Base-by-base conservation (phyloP, 176 grass and related monocot genomes). In the Rhynchospora breviuscula region DNA sequence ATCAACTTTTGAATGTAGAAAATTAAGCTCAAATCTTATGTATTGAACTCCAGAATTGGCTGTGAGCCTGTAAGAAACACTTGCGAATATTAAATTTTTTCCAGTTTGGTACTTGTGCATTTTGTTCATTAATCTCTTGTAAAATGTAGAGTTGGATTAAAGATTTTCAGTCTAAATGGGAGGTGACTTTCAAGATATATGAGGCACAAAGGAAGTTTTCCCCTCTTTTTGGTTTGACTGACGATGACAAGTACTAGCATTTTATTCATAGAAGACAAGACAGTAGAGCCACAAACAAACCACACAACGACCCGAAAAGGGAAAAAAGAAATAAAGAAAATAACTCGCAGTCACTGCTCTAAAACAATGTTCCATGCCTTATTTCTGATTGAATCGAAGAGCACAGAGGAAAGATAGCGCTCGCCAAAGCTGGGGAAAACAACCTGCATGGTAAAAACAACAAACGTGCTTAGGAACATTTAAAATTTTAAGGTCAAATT, bases 341-440 rank as follows among this genome's bases (percentile, higher is more conserved):
- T 0, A 22, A 0, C 0, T 43, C 12, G 18, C 29, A 35, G 53
- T 68, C 18, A 82, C 3, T 45, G 62, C 60, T 82, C 62, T 31
- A 82, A 82, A 31, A 82, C 80, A 62, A 82, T 82, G 35, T 54
- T 67, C 44, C 67, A 62, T 18, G 80, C 80, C 80, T 82, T 62
- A 62, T 67, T 82, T 82, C 35, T 82, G 6, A 82, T 82, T 2
- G 80, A 82, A 11, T 66, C 46, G 23, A 82, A 82, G 0, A 82
- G 45, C 58, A 66, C 61, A 31, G 80, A 82, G 23, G 80, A 82
- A 66, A 82, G 80, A 66, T 82, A 82, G 33, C 80, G 60, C 33
- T 82, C 80, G 7, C 80, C 80, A 31, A 82, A 82, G 60, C 80
- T 82, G 15, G 80, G 80, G 60, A 82, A 82, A 51, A 82, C 13